phyloP scores from a whole-genome alignment of 2,329 filamentous ascomycete genomes.

The Colletotrichum salicis region DNA sequence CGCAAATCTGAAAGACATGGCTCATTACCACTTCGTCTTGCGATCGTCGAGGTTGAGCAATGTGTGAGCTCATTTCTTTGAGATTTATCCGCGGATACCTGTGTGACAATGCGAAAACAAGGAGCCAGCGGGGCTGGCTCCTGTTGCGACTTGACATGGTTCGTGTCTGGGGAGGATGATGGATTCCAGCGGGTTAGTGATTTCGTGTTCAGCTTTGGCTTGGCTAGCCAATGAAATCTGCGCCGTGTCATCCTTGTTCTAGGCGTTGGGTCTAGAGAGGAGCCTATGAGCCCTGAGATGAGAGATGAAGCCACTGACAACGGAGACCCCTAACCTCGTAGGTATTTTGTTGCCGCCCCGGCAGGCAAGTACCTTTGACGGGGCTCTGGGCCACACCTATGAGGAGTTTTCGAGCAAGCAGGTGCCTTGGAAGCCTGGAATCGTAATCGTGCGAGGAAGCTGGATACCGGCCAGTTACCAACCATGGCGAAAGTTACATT shows the following conservation, averaged over 20 bases:
- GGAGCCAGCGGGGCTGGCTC: constrained; percentile 7
- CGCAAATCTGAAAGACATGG: neutral
- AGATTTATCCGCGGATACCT: neutral
- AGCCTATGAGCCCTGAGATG: neutral
- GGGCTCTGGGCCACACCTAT: neutral
- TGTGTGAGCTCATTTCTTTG: neutral
- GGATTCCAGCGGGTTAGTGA: neutral
- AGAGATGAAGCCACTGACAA: neutral
- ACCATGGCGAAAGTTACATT: neutral
- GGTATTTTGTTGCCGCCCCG: neutral
- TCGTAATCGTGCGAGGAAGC: neutral
- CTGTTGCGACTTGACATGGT: constrained; percentile 9
- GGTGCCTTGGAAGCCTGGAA: neutral
- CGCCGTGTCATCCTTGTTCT: neutral
- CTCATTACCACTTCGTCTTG: neutral
- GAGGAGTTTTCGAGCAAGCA: neutral
- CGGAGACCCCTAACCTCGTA: neutral
- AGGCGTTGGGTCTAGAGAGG: constrained; percentile 1
- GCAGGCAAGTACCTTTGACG: neutral
- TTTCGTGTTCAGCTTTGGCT: constrained; percentile 14
- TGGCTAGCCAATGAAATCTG: constrained; percentile 6
- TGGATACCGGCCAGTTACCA: neutral
- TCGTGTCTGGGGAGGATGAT: neutral
- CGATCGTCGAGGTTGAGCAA: too few species aligned
- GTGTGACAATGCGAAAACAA: neutral